phyloP scores from a whole-genome alignment of 1,284 basidiomycete species.

The Trametes versicolor region DNA sequence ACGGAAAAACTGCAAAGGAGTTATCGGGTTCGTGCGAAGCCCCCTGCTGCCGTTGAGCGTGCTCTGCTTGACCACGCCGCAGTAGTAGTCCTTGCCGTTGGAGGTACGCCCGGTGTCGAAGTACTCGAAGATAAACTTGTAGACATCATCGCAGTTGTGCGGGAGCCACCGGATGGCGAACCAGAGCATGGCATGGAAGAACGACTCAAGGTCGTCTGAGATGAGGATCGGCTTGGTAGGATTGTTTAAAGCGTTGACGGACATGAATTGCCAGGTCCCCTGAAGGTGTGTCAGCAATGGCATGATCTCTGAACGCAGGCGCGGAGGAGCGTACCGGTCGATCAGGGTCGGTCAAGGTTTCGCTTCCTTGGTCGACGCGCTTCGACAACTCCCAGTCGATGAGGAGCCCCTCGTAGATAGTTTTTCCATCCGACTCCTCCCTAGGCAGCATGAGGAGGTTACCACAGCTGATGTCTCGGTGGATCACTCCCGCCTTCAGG shows the following conservation, averaged over 20 bases:
- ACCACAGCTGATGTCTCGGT: conserved; percentile 27
- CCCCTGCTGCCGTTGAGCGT: background rate
- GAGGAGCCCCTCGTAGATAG: conserved; percentile 2
- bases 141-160: conserved; percentile 15
- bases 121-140: conserved; percentile 13
- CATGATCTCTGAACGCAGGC: background rate
- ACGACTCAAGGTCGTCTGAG: conserved; percentile 25
- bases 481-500: conserved; percentile 11
- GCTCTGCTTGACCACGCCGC: background rate
- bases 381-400: conserved; percentile 32
- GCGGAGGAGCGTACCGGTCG: conserved; percentile 12
- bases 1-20: background rate
- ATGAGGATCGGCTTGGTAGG: background rate
- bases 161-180: conserved; percentile 15
- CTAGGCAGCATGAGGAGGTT: conserved; percentile 20
- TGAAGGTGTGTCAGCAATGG: background rate
- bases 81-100: background rate
- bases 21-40: background rate
- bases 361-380: background rate
- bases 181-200: conserved; percentile 27
- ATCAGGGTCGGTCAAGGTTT: background rate
- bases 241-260: conserved; percentile 12
- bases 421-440: background rate
- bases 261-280: conserved; percentile 28
- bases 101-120: conserved; percentile 15